These are phyloP conservation scores for Termitomyces sp. DNA, from an alignment of 768 basidiomycete genomes.

Conservation along the genomic window DNA sequence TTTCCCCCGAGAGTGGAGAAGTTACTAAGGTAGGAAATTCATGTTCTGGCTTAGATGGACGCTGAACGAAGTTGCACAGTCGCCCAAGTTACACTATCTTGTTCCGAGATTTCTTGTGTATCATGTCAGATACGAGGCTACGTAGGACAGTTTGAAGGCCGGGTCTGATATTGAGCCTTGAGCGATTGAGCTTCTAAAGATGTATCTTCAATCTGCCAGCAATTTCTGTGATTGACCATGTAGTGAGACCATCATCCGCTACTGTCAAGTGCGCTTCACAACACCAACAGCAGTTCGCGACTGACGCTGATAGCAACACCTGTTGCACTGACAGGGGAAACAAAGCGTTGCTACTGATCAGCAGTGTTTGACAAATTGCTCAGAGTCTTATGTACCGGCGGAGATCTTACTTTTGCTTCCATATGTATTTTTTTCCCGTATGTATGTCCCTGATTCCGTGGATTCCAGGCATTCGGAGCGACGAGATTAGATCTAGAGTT, in stretches of 20 bases:
- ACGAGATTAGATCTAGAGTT: slow-evolving; percentile 2
- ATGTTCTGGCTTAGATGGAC: neutral
- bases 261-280: neutral
- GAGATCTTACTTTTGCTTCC: neutral
- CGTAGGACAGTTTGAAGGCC: neutral
- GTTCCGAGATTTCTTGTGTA: neutral
- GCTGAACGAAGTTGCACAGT: no score
- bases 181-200: neutral
- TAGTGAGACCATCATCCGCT: neutral
- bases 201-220: neutral
- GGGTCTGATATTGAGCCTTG: neutral
- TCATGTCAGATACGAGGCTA: neutral
- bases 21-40: neutral
- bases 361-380: neutral
- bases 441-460: no score
- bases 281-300: neutral
- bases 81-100: neutral
- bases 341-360: neutral
- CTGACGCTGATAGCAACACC: neutral
- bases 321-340: neutral
- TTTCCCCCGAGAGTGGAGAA: neutral
- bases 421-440: neutral
- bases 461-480: neutral
- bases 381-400: no score
- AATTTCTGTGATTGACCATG: neutral